These are phyloP conservation scores for Pyrrhoderma lamaoense DNA, from an alignment of 1,284 basidiomycete species.

Conservation along the genomic window DNA sequence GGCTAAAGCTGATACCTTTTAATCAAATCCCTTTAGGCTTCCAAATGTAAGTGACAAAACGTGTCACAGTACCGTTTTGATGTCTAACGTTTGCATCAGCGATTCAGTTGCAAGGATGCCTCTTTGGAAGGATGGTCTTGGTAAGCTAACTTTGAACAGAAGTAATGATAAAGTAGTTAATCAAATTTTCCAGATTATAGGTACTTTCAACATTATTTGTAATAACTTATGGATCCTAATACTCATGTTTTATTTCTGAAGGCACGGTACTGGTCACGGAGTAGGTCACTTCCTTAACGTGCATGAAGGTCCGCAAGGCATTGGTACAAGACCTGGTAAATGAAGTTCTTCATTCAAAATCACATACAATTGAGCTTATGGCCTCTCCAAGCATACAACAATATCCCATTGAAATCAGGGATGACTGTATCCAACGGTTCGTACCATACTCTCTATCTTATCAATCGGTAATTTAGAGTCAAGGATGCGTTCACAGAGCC, in stretches of 20 bases:
- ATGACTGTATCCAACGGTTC: constrained; percentile 88
- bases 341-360: neutral
- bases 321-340: constrained; percentile 70
- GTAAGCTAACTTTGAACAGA: constrained; percentile 31
- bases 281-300: constrained; percentile 91
- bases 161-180: neutral
- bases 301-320: constrained; percentile 89
- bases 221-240: too few species aligned
- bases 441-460: too few species aligned
- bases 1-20: too few species aligned
- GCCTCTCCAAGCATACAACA: constrained; percentile 50
- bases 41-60: too few species aligned
- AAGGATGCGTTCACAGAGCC: constrained; percentile 48
- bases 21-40: too few species aligned
- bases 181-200: constrained; percentile 21
- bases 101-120: constrained; percentile 81
- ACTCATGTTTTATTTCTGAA: constrained; percentile 23
- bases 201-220: too few species aligned
- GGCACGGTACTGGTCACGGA: constrained; percentile 91
- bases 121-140: constrained; percentile 89
- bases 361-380: constrained; percentile 1
- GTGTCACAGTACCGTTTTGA: too few species aligned
- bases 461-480: too few species aligned
- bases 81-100: constrained; percentile 31
- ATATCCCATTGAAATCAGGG: constrained; percentile 65